These are phyloP conservation scores for Oryza meridionalis DNA, from an alignment of 176 grass and related monocot genomes.

Conservation along the genomic window DNA sequence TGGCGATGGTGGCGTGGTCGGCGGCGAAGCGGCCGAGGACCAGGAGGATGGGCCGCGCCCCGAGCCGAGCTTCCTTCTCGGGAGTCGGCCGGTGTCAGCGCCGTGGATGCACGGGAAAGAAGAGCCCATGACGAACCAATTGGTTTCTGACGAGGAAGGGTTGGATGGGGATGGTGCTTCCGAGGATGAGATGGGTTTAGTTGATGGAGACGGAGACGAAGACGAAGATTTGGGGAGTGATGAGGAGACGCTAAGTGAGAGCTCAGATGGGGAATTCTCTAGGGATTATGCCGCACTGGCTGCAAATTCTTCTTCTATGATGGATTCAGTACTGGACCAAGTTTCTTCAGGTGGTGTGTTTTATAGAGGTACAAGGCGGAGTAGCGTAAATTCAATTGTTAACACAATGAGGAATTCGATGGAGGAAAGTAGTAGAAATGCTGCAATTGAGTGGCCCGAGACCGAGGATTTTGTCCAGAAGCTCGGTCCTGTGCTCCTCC, in stretches of 20 bases:
- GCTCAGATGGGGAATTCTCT: conserved; percentile 5
- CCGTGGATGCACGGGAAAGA: conserved; percentile 62
- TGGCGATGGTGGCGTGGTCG: not conserved
- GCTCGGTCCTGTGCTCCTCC: conserved; percentile 59
- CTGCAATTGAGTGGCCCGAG: conserved; percentile 8
- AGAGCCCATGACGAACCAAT: not conserved
- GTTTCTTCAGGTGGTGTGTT: not conserved
- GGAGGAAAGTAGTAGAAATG: conserved; percentile 33
- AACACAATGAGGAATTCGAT: conserved; percentile 53
- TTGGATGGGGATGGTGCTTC: conserved; percentile 18
- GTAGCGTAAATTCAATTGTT: conserved; percentile 40
- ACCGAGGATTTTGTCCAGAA: conserved; percentile 41
- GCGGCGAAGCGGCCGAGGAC: not conserved
- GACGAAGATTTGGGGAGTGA: not conserved
- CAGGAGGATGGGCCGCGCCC: not conserved
- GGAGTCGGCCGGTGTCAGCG: conserved; percentile 25
- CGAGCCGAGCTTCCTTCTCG: conserved; percentile 29
- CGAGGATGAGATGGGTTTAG: conserved; percentile 29
- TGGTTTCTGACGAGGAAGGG: conserved; percentile 6
- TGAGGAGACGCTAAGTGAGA: not conserved
- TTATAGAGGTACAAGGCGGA: not conserved
- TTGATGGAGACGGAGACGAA: conserved; percentile 1
- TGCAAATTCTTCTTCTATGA: not conserved
- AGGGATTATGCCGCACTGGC: not conserved
- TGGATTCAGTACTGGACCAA: conserved; percentile 14